Conservation (phyloP, 2,329 filamentous ascomycete species). For the Calonectria pteridis region DNA sequence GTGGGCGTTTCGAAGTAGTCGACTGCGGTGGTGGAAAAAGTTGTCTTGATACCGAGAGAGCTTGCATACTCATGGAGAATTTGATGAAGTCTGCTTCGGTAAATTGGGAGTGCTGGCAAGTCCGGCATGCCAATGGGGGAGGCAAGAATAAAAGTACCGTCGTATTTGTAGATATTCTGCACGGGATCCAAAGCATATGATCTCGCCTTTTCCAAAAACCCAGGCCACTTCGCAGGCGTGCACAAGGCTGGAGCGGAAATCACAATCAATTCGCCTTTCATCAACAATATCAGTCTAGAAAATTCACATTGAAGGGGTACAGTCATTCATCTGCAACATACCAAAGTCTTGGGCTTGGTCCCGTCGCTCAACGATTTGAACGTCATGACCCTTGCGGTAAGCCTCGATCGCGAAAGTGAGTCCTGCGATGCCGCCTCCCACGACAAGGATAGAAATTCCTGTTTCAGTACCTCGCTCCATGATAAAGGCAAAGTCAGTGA, state of each 20-base stretch:
- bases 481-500: too few species aligned
- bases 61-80: neutral
- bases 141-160: neutral
- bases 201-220: neutral
- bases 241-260: neutral
- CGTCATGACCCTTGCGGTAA: neutral
- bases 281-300: too few species aligned
- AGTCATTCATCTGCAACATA: neutral
- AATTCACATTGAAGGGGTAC: too few species aligned
- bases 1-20: neutral
- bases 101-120: neutral
- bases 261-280: neutral
- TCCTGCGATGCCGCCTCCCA: neutral
- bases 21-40: neutral
- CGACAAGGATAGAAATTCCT: neutral
- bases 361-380: neutral
- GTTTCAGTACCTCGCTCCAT: neutral
- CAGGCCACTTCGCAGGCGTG: neutral
- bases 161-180: neutral
- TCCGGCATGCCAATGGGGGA: neutral
- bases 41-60: neutral
- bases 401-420: neutral
- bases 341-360: neutral
- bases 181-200: neutral
- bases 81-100: neutral